Percentiles rank a stretch among this genome's conserved stretches.
phyloP scores from a whole-genome alignment of 345 rosid genomes.

The Gossypium herbaceum region DNA sequence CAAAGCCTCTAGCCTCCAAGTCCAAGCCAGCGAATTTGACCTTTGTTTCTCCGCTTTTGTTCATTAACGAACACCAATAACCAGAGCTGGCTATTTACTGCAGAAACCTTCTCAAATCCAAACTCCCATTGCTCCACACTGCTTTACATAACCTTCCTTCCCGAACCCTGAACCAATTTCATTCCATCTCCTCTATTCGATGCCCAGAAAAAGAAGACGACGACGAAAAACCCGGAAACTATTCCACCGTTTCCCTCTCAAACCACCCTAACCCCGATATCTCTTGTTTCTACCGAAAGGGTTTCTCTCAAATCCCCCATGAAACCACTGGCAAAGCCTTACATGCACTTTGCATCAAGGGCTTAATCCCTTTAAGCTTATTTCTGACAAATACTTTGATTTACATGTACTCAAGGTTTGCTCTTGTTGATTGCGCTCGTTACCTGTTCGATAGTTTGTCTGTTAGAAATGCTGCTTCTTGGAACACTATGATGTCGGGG shows the following conservation, averaged over 20 bases:
- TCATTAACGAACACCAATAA: neutral
- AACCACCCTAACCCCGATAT: slow-evolving; percentile 60
- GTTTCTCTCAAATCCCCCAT: slow-evolving; percentile 68
- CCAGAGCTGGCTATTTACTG: slow-evolving; percentile 28
- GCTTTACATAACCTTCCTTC: slow-evolving; percentile 12
- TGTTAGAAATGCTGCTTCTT: slow-evolving; percentile 64
- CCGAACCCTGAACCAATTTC: slow-evolving; percentile 19
- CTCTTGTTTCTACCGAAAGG: slow-evolving; percentile 57
- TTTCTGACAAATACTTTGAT: slow-evolving; percentile 63
- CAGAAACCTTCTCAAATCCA: slow-evolving; percentile 20
- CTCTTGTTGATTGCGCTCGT: slow-evolving; percentile 38
- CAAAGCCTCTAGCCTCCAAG: neutral
- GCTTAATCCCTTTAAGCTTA: slow-evolving; percentile 38
- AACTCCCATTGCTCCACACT: neutral
- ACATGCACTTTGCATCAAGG: slow-evolving; percentile 68
- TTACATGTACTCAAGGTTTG: slow-evolving; percentile 58
- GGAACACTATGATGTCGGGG: slow-evolving; percentile 84
- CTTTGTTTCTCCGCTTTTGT: no score
- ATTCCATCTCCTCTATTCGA: slow-evolving; percentile 35
- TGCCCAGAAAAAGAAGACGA: slow-evolving; percentile 20
- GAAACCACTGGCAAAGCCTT: slow-evolving; percentile 55
- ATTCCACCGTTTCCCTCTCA: slow-evolving; percentile 34
- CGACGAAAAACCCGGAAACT: slow-evolving; percentile 9
- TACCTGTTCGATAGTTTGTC: slow-evolving; percentile 71
- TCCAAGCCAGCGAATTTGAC: no score